Conservation (phyloP, 257 asterid genomes). For the Solanum pinnatisectum region DNA sequence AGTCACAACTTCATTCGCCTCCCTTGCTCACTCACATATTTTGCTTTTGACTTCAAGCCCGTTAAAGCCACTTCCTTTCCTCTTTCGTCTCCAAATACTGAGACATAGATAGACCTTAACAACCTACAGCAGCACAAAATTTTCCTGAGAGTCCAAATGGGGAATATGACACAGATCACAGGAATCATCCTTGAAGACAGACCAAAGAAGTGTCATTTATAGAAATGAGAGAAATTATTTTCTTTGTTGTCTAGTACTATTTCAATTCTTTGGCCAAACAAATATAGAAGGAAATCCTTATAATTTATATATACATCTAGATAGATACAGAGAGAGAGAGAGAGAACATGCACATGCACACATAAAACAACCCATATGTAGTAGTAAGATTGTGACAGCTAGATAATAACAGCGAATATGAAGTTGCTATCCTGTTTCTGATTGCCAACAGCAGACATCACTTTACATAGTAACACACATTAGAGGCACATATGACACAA, state of each 20-base stretch:
- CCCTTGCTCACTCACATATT: constrained; percentile 80
- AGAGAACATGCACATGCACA: not conserved
- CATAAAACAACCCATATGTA: not conserved
- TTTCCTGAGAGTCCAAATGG: not conserved
- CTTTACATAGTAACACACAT: not conserved
- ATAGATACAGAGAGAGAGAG: not conserved
- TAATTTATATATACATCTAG: not conserved
- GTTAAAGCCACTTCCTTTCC: constrained; percentile 95
- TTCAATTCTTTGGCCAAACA: not conserved
- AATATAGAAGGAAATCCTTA: not conserved
- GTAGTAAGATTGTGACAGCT: not conserved
- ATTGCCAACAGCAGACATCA: not conserved
- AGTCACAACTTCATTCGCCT: constrained; percentile 91
- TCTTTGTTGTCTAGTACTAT: not conserved
- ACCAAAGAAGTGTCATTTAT: not conserved
- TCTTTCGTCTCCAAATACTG: constrained; percentile 98
- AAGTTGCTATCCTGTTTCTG: not conserved
- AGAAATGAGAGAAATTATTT: not conserved
- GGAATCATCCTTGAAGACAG: not conserved
- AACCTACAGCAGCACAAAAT: constrained; percentile 35
- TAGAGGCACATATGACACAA: not conserved
- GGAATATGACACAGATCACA: not conserved
- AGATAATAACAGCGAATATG: not conserved
- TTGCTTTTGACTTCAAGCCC: constrained; percentile 82
- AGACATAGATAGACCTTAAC: constrained; percentile 89